Base-by-base conservation (phyloP, 805 yeast species). In the Hanseniaspora thailandica region DNA sequence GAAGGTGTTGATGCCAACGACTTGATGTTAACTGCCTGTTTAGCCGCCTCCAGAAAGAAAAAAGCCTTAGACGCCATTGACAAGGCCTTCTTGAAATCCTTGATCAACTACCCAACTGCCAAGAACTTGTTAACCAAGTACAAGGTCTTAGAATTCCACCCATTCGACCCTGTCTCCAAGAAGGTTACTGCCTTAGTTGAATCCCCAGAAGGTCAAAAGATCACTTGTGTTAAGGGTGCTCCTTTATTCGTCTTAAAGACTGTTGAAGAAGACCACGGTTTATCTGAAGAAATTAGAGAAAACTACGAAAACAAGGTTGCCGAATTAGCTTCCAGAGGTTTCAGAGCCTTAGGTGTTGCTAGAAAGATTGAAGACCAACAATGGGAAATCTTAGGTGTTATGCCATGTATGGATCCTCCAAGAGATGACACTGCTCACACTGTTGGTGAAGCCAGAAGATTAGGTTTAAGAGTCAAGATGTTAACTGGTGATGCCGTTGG, bases 341-440 rank as follows among this genome's bases (percentile, higher is more conserved):
- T 86, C 90, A 80, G 96, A 76, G 88, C 96, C 67, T 78, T 88
- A 70, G 96, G 96, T 83, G 96, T 88, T 76, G 96, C 96, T 61
- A 86, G 96, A 81, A 86, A 86, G 86, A 82, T 95, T 78, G 96
- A 94, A 75, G 95, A 86, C 74, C 94, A 94, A 66, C 94, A 86
- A 81, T 88, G 96, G 96, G 96, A 88, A 76, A 87, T 88, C 64
- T 76, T 88, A 68, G 96, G 96, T 71, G 89, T 88, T 71, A 87
- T 88, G 96, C 96, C 96, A 73, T 87, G 95, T 76, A 84, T 86
- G 89, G 96, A 88, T 75, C 96, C 96, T 68, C 96, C 96, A 75
- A 85, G 96, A 81, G 95, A 88, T 75, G 96, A 88, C 74, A 88
- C 96, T 76, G 95, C 94, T 66, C 81, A 81, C 68, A 88, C 96